Percentiles rank a stretch among this genome's conserved stretches.
Evolutionary conservation across 108 stramenopile species (phyloP).

Genomic region (Cyclostephanos tholiformis): DNA sequence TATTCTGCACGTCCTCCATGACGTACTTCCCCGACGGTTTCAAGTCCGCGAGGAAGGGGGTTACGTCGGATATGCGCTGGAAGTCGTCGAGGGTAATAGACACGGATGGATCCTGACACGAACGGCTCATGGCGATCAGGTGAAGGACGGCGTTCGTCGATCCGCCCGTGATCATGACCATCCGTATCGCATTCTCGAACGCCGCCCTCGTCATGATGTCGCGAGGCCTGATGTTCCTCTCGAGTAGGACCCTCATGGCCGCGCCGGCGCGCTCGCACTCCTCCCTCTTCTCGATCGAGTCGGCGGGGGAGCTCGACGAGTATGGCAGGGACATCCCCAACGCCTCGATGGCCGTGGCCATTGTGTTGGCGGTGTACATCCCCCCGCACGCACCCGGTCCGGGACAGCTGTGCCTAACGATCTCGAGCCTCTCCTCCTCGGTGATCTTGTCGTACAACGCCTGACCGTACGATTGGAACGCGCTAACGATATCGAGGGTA

Average conservation of each 20-base stretch:
- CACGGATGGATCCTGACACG: constrained; percentile 82
- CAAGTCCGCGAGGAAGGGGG: constrained; percentile 96
- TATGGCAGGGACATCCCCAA: constrained; percentile 98
- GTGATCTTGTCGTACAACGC: constrained; percentile 93
- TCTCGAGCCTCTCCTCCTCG: constrained; percentile 93
- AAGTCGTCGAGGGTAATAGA: constrained; percentile 95
- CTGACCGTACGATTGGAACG: constrained; percentile 97
- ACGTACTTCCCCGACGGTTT: constrained; percentile 98
- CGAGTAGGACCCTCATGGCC: constrained; percentile 87
- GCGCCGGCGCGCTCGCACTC: constrained; percentile 86
- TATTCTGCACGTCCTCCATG: constrained; percentile 98
- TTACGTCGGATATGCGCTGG: constrained; percentile 90
- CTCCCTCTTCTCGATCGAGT: constrained; percentile 90
- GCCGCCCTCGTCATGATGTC: constrained; percentile 99
- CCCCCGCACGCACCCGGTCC: constrained; percentile 99
- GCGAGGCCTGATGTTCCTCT: constrained; percentile 94
- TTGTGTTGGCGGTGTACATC: constrained; percentile 99
- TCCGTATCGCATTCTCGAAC: constrained; percentile 98
- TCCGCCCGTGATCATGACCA: constrained; percentile 99
- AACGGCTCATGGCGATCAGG: constrained; percentile 97
- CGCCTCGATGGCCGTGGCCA: constrained; percentile 99
- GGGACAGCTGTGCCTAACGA: constrained; percentile 96
- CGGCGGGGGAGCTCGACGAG: constrained; percentile 96
- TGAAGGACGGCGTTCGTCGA: constrained; percentile 99
- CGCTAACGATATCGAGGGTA: constrained; percentile 93